Evolutionary conservation across 805 yeast genomes (phyloP), one percentile per base, ranked within the genome.

Genomic region (Hanseniaspora hatyaiensis): DNA sequence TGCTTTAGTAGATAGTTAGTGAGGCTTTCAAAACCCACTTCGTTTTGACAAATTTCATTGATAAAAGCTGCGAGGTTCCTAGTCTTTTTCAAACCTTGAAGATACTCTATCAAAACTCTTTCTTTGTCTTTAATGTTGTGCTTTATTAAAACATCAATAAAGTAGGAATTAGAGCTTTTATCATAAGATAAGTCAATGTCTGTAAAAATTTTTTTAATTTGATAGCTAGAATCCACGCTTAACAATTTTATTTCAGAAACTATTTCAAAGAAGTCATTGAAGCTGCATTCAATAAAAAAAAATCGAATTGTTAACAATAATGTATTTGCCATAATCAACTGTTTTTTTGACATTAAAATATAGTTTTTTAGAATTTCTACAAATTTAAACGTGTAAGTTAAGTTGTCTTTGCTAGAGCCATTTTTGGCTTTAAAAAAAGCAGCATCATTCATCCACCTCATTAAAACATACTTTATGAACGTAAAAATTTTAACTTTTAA

Each of bases 231-330:
- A 2, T 16, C 18, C 15, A 13, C 13, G 19, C 6, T 12, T n/a
- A 36, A 31, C 6, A n/a, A 2, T 20, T 32, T 29, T 5, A 44
- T 29, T 22, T 44, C 41, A 13, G 20, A 11, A 8, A 31, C 18
- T 6, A 45, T 2, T 6, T 22, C 37, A 13, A 22, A 31, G 22
- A 45, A 45, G 13, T 45, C 40, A 8, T 34, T n/a, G n/a, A 37
- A 31, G 6, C 15, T 22, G n/a, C 49, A 45, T 20, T 45, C 49
- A 13, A 37, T 16, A 9, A 45, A 45, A 29, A 45, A 45, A 12
- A 13, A 26, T 11, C 18, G 22, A 8, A 45, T 19, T 2, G 49
- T 32, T 11, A 24, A 13, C 2, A 23, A 6, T 4, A 45, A 6
- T 2, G 49, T 30, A 24, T 32, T 29, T n/a, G 42, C 18, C n/a